Conservation (phyloP, 805 yeast species). For the Hanseniaspora lachancei region DNA sequence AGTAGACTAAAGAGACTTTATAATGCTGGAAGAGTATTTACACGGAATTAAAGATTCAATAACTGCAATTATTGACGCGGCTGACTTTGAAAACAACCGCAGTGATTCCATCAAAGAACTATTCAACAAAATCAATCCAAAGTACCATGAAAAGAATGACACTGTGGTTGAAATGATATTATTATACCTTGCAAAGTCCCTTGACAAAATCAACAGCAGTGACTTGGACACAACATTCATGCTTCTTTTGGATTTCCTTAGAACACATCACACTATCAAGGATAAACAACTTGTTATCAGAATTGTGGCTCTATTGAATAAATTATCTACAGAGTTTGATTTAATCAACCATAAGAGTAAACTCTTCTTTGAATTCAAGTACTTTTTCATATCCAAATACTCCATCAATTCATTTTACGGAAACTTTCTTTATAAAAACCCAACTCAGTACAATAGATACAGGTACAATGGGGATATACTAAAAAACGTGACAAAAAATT, state of each 20-base stretch:
- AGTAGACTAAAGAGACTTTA: too few species aligned
- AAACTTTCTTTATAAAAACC: background rate
- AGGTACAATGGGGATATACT: background rate
- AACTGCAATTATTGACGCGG: background rate
- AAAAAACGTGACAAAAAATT: background rate
- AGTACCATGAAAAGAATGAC: background rate
- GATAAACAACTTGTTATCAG: background rate
- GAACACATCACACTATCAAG: background rate
- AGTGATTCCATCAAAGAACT: background rate
- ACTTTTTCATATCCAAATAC: background rate
- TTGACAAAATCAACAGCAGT: background rate
- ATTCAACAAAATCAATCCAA: background rate
- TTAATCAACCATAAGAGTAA: background rate
- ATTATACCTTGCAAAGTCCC: background rate
- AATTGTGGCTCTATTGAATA: background rate
- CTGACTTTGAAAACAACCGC: background rate
- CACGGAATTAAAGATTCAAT: background rate
- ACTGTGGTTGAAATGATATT: background rate
- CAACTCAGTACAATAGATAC: background rate
- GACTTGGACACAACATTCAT: background rate
- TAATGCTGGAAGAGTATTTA: background rate
- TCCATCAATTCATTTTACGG: background rate
- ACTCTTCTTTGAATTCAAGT: background rate
- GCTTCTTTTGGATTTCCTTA: background rate
- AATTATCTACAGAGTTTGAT: background rate